These are phyloP conservation scores for Fusarium praegraminearum DNA, from an alignment of 2,329 filamentous ascomycete species.

Conservation along the genomic window DNA sequence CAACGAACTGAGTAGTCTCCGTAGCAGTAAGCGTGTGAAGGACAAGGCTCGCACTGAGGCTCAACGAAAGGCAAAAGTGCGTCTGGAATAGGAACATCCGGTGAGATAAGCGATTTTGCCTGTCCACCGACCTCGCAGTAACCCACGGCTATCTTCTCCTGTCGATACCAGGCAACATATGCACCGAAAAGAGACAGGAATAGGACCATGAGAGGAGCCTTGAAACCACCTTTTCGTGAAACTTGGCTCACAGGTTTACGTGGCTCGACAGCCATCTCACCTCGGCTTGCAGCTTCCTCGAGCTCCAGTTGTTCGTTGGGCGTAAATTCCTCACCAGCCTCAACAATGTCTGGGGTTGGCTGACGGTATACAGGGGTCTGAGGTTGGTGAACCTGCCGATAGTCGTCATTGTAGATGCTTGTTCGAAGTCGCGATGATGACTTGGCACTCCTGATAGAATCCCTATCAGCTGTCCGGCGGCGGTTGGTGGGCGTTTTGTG, in stretches of 20 bases:
- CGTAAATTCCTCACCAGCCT: slow-evolving; percentile 91
- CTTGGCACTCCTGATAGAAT: slow-evolving; percentile 57
- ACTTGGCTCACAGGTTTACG: slow-evolving; percentile 55
- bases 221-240: slow-evolving; percentile 61
- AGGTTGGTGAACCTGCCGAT: slow-evolving; percentile 53
- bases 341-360: slow-evolving; percentile 59
- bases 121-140: slow-evolving; percentile 88
- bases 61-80: slow-evolving; percentile 76
- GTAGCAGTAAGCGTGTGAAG: slow-evolving; percentile 90
- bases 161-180: slow-evolving; percentile 86
- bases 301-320: slow-evolving; percentile 88
- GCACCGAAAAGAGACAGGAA: slow-evolving; percentile 76
- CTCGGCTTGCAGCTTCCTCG: slow-evolving; percentile 72
- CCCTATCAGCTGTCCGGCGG: slow-evolving; percentile 61
- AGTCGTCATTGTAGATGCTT: slow-evolving; percentile 49
- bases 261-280: slow-evolving; percentile 60
- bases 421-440: slow-evolving; percentile 59
- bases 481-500: slow-evolving; percentile 63
- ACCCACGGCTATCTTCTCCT: slow-evolving; percentile 95
- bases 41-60: slow-evolving; percentile 90
- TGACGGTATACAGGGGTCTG: slow-evolving; percentile 44
- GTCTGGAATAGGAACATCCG: slow-evolving; percentile 72
- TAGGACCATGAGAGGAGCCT: slow-evolving; percentile 77
- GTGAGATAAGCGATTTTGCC: slow-evolving; percentile 63
- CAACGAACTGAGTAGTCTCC: slow-evolving; percentile 81